A percentile compares a stretch with the other conserved stretches of the same genome.
Conservation (phyloP, 2,329 filamentous ascomycete genomes). For the Trichophyton simii region DNA sequence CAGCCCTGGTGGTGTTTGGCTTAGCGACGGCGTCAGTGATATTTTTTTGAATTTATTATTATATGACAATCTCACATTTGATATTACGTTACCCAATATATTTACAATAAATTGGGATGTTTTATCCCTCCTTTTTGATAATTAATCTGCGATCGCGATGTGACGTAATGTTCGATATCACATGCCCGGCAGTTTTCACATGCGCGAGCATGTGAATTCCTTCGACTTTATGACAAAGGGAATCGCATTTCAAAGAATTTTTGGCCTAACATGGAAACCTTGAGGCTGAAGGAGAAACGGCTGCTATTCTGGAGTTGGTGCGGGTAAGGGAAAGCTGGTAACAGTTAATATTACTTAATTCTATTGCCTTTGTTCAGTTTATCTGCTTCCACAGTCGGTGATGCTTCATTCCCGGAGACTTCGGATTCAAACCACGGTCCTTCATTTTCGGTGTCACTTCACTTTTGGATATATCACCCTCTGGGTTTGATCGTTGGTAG, state of each 20-base stretch:
- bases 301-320: background rate
- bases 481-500: background rate
- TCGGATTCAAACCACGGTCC: background rate
- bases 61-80: background rate
- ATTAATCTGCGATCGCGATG: background rate
- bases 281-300: background rate
- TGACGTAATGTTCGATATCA: background rate
- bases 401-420: background rate
- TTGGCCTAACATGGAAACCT: background rate
- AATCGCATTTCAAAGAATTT: background rate
- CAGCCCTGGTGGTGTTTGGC: no score
- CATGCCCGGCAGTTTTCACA: background rate
- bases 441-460: background rate
- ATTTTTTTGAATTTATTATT: background rate
- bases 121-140: background rate
- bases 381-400: background rate
- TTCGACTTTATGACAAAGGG: background rate
- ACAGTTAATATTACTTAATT: background rate
- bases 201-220: conserved; percentile 2
- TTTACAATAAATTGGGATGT: background rate
- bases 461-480: background rate
- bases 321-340: background rate
- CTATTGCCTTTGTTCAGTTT: background rate
- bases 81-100: background rate
- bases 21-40: background rate